Base-by-base conservation (phyloP, 2,329 filamentous ascomycete species). In the Trichoderma lentiforme region DNA sequence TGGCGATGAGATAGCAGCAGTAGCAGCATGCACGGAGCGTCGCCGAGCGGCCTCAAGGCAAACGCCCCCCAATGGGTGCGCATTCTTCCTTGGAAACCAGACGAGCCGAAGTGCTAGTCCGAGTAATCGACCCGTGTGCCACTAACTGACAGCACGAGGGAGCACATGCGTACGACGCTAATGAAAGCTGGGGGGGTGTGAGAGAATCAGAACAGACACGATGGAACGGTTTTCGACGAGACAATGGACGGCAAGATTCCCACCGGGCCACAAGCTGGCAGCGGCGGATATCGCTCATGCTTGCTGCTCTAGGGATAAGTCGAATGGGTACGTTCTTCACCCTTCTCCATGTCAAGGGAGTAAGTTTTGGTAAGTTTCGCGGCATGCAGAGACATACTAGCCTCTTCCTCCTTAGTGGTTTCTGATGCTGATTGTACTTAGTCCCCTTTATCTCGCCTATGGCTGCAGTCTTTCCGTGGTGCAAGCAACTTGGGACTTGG, bases 1-100 rank as follows among this genome's bases (percentile, higher is more conserved):
- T 67, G 70, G 56, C 63, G 70, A 71, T 71, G 56, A 71, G 70
- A 67, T 67, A 47, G 43, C 60, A 70, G 39, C 47, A 43, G 60
- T 15, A 51, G 32, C 43, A 70, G 58, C 43, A 39, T 58, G 30
- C 24, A 34, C 64, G 64, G 68, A 64, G 68, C 58, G 60, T 34
- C 60, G 68, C 68, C 43, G 60, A 62, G 58, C 43, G 58, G 58
- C 60, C 60, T 56, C 43, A 43, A 51, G 32, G 2, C 58, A 64
- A 28, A 63, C 43, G 43, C 47, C 58, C 56, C 30, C 53, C 34
- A 21, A 21, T 39, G 36, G 67, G 30, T 34, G 39, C 67, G 24
- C 28, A n/a, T 18, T 70, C 58, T 61, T 30, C 26, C 28, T 69
- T 60, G 24, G 51, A 62, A 61, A 21, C 51, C 61, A 71, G 69